These are phyloP conservation scores for Colletotrichum melonis DNA, from an alignment of 2,329 filamentous ascomycete genomes.

Conservation along the genomic window DNA sequence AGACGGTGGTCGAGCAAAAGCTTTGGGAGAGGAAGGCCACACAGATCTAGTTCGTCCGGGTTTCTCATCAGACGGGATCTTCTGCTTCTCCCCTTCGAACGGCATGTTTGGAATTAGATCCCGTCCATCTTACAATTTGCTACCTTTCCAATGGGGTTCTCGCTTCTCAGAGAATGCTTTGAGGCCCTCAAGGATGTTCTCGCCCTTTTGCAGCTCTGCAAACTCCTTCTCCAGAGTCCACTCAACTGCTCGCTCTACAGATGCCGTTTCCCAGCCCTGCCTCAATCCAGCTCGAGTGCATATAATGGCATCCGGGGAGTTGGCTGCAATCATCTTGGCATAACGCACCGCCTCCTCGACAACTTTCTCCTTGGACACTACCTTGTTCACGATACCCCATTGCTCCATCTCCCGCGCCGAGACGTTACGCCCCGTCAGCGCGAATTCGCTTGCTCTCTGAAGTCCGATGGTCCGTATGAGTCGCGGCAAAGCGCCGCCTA, in stretches of 20 bases:
- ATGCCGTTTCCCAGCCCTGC: constrained; percentile 51
- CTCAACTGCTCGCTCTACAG: constrained; percentile 49
- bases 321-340: constrained; percentile 32
- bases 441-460: constrained; percentile 41
- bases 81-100: neutral
- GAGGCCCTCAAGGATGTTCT: constrained; percentile 44
- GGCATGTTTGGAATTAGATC: neutral
- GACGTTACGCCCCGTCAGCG: constrained; percentile 38
- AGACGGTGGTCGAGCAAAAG: neutral
- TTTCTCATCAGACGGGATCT: neutral
- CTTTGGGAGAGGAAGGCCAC: neutral
- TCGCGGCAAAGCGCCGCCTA: constrained; percentile 62
- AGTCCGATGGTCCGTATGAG: constrained; percentile 54
- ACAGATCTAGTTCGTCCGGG: neutral
- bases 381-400: constrained; percentile 41
- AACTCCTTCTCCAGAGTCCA: constrained; percentile 44
- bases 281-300: constrained; percentile 53
- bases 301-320: constrained; percentile 50
- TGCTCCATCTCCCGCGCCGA: constrained; percentile 39
- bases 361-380: constrained; percentile 31
- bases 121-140: constrained; percentile 38
- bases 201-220: constrained; percentile 44
- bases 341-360: constrained; percentile 37
- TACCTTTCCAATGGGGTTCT: constrained; percentile 43
- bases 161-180: constrained; percentile 44